Base-by-base conservation (phyloP, 129 eudicot genomes). In the Helianthus tuberosus region DNA sequence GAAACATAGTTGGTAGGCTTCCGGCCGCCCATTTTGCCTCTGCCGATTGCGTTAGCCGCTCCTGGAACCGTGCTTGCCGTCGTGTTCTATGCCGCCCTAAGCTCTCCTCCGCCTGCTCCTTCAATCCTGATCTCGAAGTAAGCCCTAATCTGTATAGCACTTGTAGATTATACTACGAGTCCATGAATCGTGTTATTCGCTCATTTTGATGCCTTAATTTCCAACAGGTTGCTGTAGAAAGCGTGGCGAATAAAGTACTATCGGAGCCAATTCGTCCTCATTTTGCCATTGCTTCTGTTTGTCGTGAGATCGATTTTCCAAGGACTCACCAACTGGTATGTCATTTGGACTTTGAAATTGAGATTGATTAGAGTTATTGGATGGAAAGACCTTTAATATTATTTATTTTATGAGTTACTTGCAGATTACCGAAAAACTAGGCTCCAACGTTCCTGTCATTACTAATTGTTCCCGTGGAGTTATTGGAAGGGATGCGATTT, bases 31-130 rank as follows among this genome's bases (percentile, higher is more conserved):
- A 43, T 39, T 94, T 88, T 76, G 97, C 97, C n/a, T 86, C 83
- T 32, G 98, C 97, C 13, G 84, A 93, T 13, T 94, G 97, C 64
- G 98, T 94, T 41, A 84, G 77, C 88, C 91, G 93, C 73, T 71
- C 78, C 5, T 94, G 98, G 98, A 86, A 84, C 70, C 25, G 25
- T 69, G 71, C 83, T 49, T 84, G 93, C 85, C 51, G 54, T 29
- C 79, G 86, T 46, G 23, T 90, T 49, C 93, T 94, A 46, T 86
- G 80, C 17, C 76, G 73, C 36, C 98, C 97, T 10, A 86, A 83
- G 41, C 88, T 94, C 78, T 46, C 87, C 44, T 85, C 96, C 7
- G 93, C 98, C 11, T 48, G 82, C 65, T 94, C 96, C 20, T 67
- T 73, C 44, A 83, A 81, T 68, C 70, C 82, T 25, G 81, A 86